Conservation (phyloP, 1,284 basidiomycete species). For the Pyrrhoderma noxium region DNA sequence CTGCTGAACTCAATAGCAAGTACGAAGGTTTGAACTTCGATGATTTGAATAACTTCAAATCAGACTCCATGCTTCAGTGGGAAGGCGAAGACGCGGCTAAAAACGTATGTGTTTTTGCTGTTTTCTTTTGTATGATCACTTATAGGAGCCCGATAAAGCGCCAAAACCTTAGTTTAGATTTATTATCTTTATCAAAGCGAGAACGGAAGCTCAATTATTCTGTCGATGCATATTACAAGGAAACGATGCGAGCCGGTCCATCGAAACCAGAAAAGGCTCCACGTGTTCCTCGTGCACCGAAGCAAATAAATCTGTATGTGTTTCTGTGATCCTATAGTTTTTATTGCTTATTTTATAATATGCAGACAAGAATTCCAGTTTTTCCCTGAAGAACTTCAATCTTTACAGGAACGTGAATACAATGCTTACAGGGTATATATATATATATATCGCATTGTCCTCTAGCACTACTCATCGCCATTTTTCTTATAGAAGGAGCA, state of each 20-base stretch:
- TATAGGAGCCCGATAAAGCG: conserved; percentile 32
- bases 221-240: conserved; percentile 91
- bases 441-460: not conserved
- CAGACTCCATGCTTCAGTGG: conserved; percentile 87
- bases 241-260: conserved; percentile 76
- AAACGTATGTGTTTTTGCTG: conserved; percentile 15
- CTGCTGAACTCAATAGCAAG: conserved; percentile 83
- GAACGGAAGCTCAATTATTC: conserved; percentile 96
- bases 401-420: conserved; percentile 85
- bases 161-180: conserved; percentile 69
- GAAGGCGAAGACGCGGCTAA: conserved; percentile 86
- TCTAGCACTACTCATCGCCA: not conserved
- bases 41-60: conserved; percentile 95
- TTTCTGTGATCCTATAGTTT: not conserved
- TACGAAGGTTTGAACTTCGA: conserved; percentile 93
- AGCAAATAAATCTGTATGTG: conserved; percentile 76
- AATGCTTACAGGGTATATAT: conserved; percentile 66
- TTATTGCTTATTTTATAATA: not conserved
- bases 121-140: not conserved
- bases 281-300: conserved; percentile 82
- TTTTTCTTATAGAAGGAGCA: conserved; percentile 47
- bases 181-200: conserved; percentile 90
- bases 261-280: conserved; percentile 78
- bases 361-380: conserved; percentile 95
- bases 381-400: conserved; percentile 77